These are phyloP conservation scores for Cutaneotrichosporon cutaneum DNA, from an alignment of 1,284 basidiomycete species.

Conservation along the genomic window DNA sequence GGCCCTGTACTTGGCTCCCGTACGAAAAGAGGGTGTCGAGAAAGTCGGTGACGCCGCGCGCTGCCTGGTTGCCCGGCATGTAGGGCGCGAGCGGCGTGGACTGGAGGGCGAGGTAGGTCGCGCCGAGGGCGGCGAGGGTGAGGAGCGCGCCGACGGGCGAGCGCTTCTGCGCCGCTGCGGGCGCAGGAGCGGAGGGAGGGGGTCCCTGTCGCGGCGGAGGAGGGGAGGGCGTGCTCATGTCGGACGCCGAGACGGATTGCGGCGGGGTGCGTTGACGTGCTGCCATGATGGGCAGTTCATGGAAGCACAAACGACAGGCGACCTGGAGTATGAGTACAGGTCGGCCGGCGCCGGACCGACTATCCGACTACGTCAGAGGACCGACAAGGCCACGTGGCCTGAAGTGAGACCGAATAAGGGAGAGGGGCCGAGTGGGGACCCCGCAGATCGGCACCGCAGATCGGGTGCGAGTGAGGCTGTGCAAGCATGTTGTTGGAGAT, in stretches of 20 bases:
- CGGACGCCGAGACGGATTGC: not conserved
- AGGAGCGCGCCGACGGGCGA: not conserved
- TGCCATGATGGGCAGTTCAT: not conserved
- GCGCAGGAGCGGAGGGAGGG: not conserved
- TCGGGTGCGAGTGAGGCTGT: too few relatives aligned
- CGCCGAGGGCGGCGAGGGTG: not conserved
- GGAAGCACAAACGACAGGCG: too few relatives aligned
- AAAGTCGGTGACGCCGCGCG: not conserved
- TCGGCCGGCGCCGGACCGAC: not conserved
- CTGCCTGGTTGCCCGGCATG: not conserved
- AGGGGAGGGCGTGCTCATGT: not conserved
- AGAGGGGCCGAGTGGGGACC: too few relatives aligned
- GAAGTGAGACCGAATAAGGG: too few relatives aligned
- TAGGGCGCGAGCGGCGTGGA: not conserved
- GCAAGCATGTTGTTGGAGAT: too few relatives aligned
- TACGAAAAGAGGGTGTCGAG: not conserved
- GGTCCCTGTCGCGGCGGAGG: not conserved
- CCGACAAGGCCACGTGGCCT: too few relatives aligned
- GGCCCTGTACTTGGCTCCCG: conserved; percentile 19
- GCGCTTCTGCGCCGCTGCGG: not conserved
- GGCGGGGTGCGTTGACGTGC: not conserved
- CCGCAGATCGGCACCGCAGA: too few relatives aligned
- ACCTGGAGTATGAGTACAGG: not conserved
- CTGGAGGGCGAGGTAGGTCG: not conserved
- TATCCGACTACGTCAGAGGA: not conserved